These are phyloP conservation scores for Trametopsis cervina DNA, from an alignment of 768 basidiomycete species.

Conservation along the genomic window DNA sequence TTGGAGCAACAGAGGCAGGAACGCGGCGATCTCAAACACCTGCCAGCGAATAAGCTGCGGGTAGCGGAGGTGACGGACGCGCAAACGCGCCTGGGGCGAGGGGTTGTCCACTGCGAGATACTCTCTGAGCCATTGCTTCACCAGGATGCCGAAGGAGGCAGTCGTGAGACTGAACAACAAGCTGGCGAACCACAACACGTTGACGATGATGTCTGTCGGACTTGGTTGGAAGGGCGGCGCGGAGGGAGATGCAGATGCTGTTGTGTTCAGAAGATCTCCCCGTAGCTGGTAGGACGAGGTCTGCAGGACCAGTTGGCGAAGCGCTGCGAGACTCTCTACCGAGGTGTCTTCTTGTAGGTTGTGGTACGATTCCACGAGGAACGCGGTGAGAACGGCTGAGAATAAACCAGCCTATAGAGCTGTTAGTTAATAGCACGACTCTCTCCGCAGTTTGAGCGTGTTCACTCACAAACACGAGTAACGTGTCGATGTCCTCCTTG, in stretches of 20 bases:
- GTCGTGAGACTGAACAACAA: constrained; percentile 17
- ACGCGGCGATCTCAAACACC: constrained; percentile 16
- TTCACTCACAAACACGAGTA: constrained; percentile 6
- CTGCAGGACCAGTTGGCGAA: neutral
- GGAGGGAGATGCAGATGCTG: neutral
- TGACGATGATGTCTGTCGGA: constrained; percentile 9
- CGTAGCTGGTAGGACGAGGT: neutral
- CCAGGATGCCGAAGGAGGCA: constrained; percentile 18
- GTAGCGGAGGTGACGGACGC: constrained; percentile 15
- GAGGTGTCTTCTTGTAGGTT: neutral
- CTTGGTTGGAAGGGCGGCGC: neutral
- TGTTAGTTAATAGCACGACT: neutral
- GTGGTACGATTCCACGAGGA: constrained; percentile 6
- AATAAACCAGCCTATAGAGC: constrained; percentile 1
- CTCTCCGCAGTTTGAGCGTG: too few relatives aligned
- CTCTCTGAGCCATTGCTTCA: constrained; percentile 21
- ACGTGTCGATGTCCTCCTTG: constrained; percentile 8
- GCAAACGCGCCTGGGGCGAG: constrained; percentile 11
- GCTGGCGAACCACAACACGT: constrained; percentile 19
- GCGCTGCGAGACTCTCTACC: neutral
- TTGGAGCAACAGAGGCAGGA: constrained; percentile 20
- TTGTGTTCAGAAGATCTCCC: neutral
- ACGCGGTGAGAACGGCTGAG: constrained; percentile 1
- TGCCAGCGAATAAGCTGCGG: constrained; percentile 15
- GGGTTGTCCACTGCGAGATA: constrained; percentile 6